phyloP scores from a whole-genome alignment of 306 rosid species.

The Cucurbita maxima region DNA sequence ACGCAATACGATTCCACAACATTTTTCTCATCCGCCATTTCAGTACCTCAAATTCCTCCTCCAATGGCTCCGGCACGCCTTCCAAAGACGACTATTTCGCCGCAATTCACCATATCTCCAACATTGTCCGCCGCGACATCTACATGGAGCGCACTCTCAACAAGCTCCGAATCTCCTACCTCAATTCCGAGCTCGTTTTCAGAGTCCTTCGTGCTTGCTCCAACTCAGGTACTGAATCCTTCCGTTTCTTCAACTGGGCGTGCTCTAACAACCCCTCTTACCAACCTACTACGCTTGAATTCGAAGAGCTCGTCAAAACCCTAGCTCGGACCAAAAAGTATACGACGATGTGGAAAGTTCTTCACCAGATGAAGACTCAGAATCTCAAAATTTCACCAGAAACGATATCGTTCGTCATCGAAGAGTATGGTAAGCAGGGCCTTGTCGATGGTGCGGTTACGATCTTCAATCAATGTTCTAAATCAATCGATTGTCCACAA shows the following conservation, averaged over 20 bases:
- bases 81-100: conserved; percentile 66
- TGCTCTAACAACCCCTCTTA: conserved; percentile 41
- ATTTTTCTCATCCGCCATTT: neutral
- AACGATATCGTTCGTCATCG: conserved; percentile 44
- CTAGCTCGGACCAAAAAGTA: conserved; percentile 52
- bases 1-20: neutral
- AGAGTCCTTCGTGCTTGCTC: conserved; percentile 83
- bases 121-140: conserved; percentile 79
- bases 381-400: conserved; percentile 41
- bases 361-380: conserved; percentile 43
- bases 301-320: conserved; percentile 61
- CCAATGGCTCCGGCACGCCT: conserved; percentile 4
- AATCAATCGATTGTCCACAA: conserved; percentile 33
- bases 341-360: conserved; percentile 71
- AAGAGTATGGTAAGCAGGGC: conserved; percentile 60
- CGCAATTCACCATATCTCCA: conserved; percentile 68
- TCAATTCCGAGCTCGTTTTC: conserved; percentile 77
- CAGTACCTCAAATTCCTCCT: conserved; percentile 1
- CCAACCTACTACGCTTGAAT: conserved; percentile 66
- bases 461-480: conserved; percentile 43
- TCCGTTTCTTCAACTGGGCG: conserved; percentile 93
- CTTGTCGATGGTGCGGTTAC: conserved; percentile 57
- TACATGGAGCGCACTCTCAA: conserved; percentile 89
- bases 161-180: conserved; percentile 45
- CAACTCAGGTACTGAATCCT: conserved; percentile 34